These are phyloP conservation scores for Backusella luteola DNA, from an alignment of 192 early-diverging fungal species.

Conservation along the genomic window DNA sequence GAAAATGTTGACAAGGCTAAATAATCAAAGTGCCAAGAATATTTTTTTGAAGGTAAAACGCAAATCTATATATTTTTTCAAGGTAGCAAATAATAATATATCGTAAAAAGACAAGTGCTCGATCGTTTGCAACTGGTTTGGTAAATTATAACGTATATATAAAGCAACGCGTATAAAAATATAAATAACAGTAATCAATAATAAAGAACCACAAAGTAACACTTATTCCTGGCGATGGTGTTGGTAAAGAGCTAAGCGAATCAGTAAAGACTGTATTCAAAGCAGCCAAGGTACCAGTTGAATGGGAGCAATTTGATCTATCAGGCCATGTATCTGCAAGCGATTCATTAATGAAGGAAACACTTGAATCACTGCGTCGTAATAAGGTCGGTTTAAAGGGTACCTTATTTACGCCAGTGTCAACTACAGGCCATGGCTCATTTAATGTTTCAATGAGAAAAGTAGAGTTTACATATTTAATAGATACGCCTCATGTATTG, in stretches of 20 bases:
- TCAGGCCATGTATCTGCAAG: slow-evolving; percentile 83
- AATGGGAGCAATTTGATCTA: slow-evolving; percentile 97
- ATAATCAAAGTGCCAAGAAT: no score
- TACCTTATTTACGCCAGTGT: slow-evolving; percentile 84
- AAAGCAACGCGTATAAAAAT: background rate
- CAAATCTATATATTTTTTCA: no score
- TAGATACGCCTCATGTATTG: background rate
- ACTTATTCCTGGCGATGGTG: slow-evolving; percentile 97
- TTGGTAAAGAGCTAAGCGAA: slow-evolving; percentile 88
- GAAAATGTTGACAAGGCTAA: no score
- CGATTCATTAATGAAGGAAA: slow-evolving; percentile 82
- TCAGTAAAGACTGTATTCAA: slow-evolving; percentile 93
- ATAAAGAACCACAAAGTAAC: slow-evolving; percentile 55
- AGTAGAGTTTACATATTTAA: background rate
- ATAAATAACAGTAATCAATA: background rate
- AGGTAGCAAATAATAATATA: background rate
- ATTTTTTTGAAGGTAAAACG: no score
- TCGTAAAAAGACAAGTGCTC: background rate
- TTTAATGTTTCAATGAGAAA: slow-evolving; percentile 96
- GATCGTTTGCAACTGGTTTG: background rate
- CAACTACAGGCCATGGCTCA: slow-evolving; percentile 81
- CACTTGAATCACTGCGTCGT: slow-evolving; percentile 84
- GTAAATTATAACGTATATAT: background rate
- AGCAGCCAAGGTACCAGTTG: slow-evolving; percentile 91
- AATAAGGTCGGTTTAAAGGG: slow-evolving; percentile 99